These are phyloP conservation scores for Termitomyces sp. DNA, from an alignment of 768 basidiomycete genomes.

Conservation along the genomic window DNA sequence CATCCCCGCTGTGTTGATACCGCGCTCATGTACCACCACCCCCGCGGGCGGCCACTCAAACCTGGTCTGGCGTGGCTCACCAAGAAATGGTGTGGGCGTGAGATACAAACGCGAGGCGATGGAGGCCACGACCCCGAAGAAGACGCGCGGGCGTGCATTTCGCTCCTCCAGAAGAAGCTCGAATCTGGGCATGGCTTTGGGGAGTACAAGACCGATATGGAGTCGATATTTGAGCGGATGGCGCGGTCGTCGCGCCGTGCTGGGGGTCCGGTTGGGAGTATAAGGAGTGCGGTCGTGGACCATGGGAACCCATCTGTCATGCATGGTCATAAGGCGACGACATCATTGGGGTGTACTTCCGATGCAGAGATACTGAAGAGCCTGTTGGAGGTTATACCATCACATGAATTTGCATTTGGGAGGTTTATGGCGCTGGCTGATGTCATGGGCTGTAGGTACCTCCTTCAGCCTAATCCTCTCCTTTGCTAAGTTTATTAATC, in stretches of 20 bases:
- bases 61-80: constrained; percentile 97
- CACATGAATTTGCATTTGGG: constrained; percentile 82
- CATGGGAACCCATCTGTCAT: constrained; percentile 80
- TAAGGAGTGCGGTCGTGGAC: constrained; percentile 73
- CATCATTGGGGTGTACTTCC: constrained; percentile 64
- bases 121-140: constrained; percentile 95
- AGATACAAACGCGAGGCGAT: constrained; percentile 83
- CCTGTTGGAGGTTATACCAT: constrained; percentile 49
- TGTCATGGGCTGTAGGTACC: constrained; percentile 68
- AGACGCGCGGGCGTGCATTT: constrained; percentile 86
- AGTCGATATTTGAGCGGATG: constrained; percentile 88
- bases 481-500: background rate
- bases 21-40: constrained; percentile 86
- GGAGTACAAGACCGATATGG: constrained; percentile 79
- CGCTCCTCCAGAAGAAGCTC: constrained; percentile 80
- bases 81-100: constrained; percentile 86
- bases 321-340: constrained; percentile 83
- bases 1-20: constrained; percentile 92
- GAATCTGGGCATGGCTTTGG: constrained; percentile 78
- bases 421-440: constrained; percentile 83
- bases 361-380: constrained; percentile 82
- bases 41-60: constrained; percentile 89
- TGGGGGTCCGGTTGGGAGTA: constrained; percentile 34
- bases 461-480: background rate
- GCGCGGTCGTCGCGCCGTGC: constrained; percentile 40